Evolutionary conservation across 352 stramenopile species (phyloP).

Genomic region (Phytophthora cryptogea): DNA sequence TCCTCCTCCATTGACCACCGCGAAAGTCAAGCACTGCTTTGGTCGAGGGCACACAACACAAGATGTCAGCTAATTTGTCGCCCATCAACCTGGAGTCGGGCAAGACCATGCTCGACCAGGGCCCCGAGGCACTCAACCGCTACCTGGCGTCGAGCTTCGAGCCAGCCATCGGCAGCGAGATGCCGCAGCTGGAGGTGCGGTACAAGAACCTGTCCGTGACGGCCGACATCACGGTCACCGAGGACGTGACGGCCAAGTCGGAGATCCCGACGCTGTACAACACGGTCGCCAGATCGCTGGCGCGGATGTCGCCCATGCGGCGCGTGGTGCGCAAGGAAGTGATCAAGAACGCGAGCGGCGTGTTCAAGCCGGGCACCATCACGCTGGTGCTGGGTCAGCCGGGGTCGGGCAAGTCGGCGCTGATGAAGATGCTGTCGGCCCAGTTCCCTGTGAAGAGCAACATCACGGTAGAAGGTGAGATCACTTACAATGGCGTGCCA

Average conservation of each 20-base stretch:
- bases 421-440: constrained; percentile 35
- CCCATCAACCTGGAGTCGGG: constrained; percentile 21
- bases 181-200: constrained; percentile 57
- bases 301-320: constrained; percentile 19
- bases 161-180: constrained; percentile 33
- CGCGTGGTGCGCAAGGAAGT: constrained; percentile 30
- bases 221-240: constrained; percentile 34
- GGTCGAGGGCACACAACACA: constrained; percentile 3
- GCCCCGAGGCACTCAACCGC: constrained; percentile 31
- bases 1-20: constrained; percentile 6
- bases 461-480: constrained; percentile 25
- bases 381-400: neutral
- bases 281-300: constrained; percentile 26
- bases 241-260: constrained; percentile 21
- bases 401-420: constrained; percentile 2
- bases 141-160: constrained; percentile 37
- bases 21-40: constrained; percentile 3
- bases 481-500: constrained; percentile 18
- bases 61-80: constrained; percentile 8
- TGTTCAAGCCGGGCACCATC: constrained; percentile 19
- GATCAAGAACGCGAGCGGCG: constrained; percentile 34
- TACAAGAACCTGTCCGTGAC: constrained; percentile 48
- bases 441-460: constrained; percentile 24
- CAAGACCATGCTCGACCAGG: constrained; percentile 22
- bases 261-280: constrained; percentile 44